Conservation (phyloP, 2,329 filamentous ascomycete genomes). For the Penicillium corylophilum region DNA sequence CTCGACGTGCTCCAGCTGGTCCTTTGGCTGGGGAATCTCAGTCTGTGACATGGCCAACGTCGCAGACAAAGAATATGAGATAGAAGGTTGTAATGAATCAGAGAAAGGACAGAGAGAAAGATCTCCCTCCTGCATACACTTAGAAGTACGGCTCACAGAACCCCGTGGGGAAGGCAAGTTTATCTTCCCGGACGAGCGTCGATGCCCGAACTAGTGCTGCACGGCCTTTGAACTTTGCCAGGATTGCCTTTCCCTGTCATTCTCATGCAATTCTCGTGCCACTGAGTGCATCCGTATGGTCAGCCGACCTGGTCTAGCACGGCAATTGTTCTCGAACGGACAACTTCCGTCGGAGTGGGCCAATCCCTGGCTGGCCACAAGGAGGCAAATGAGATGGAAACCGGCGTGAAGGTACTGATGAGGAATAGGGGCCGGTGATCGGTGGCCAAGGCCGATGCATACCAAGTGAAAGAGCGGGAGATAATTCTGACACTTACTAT, state of each 20-base stretch:
- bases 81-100: not conserved
- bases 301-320: not conserved
- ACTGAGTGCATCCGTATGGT: constrained; percentile 3
- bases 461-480: not conserved
- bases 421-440: constrained; percentile 22
- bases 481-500: not conserved
- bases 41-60: constrained; percentile 18
- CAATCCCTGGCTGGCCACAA: constrained; percentile 15
- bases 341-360: constrained; percentile 18
- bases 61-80: not conserved
- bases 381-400: not conserved
- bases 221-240: not conserved
- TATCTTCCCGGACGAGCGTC: constrained; percentile 17
- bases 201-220: constrained; percentile 10
- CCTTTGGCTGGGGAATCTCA: constrained; percentile 15
- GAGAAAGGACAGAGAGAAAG: not conserved
- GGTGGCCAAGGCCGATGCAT: constrained; percentile 9
- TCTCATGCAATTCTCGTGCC: not conserved
- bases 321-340: constrained; percentile 9
- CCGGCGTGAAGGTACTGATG: constrained; percentile 5
- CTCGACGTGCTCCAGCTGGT: constrained; percentile 28
- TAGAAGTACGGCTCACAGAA: constrained; percentile 4
- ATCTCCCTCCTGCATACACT: not conserved
- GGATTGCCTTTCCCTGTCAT: constrained; percentile 4
- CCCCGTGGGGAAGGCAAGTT: constrained; percentile 28